Percentiles rank a stretch among this genome's conserved stretches.
Conservation (phyloP, 176 grass and related monocot species). For the Oryza australiensis region DNA sequence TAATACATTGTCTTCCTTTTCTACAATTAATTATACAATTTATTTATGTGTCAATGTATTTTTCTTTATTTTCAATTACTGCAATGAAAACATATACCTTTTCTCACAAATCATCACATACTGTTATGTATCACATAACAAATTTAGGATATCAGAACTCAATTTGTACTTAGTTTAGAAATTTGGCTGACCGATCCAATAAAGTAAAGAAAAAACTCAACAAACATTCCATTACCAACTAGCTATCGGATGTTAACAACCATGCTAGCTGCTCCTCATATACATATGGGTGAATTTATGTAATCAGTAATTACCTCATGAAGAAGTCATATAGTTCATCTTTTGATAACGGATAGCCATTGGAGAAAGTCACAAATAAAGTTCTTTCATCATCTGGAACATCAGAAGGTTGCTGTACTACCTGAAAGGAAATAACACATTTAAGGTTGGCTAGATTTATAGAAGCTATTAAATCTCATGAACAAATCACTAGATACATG, state of each 20-base stretch:
- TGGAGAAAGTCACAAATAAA: conserved; percentile 72
- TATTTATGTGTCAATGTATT: neutral
- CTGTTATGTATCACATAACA: neutral
- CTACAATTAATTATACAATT: neutral
- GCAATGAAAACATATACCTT: neutral
- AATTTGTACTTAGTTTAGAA: neutral
- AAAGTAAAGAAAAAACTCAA: neutral
- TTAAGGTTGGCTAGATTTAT: neutral
- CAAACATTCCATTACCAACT: neutral
- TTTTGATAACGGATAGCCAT: conserved; percentile 53
- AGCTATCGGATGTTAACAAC: too few relatives aligned
- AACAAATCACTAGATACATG: neutral
- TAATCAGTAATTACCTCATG: conserved; percentile 35
- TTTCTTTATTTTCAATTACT: neutral
- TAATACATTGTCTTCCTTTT: neutral
- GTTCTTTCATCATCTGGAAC: conserved; percentile 65
- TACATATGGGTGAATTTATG: neutral
- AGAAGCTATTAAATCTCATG: neutral
- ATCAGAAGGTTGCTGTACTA: neutral
- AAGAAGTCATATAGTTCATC: conserved; percentile 61
- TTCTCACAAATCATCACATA: neutral
- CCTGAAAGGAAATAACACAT: neutral
- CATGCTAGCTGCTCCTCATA: neutral
- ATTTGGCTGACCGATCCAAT: neutral
- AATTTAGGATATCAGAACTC: neutral